A percentile compares a stretch with the other conserved stretches of the same genome.
These are phyloP conservation scores for Mesembryanthemum crystallinum DNA, from an alignment of 148 eudicot genomes.

Conservation along the genomic window DNA sequence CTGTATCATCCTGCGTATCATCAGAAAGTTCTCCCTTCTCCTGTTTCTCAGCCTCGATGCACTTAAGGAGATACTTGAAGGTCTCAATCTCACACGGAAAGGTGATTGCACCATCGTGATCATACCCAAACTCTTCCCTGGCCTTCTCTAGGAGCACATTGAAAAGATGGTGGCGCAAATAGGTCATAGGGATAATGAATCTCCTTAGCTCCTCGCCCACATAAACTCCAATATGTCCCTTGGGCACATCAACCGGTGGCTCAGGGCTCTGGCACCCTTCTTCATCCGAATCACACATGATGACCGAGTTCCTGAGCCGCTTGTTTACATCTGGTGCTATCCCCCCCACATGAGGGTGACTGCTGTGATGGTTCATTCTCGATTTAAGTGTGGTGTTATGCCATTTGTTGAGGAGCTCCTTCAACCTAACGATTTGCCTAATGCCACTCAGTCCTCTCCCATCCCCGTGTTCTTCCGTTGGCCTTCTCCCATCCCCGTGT, in stretches of 20 bases:
- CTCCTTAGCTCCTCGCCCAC: constrained; percentile 78
- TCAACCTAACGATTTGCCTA: constrained; percentile 63
- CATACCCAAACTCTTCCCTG: constrained; percentile 86
- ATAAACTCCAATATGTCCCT: constrained; percentile 78
- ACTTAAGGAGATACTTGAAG: constrained; percentile 70
- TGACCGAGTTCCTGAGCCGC: constrained; percentile 33
- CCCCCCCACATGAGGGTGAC: constrained; percentile 28
- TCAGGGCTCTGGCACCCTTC: constrained; percentile 64
- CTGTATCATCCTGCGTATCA: not conserved
- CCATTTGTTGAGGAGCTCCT: constrained; percentile 62
- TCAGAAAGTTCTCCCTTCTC: constrained; percentile 31
- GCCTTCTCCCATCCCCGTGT: constrained; percentile 34
- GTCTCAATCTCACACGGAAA: constrained; percentile 91
- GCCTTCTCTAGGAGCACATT: constrained; percentile 72
- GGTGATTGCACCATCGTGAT: constrained; percentile 67
- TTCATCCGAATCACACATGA: constrained; percentile 57
- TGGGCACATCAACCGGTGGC: constrained; percentile 66
- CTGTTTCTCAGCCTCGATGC: constrained; percentile 49
- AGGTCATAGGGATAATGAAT: constrained; percentile 74
- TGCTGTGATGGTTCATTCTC: constrained; percentile 14
- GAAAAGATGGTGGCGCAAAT: constrained; percentile 63
- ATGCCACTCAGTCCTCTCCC: constrained; percentile 39
- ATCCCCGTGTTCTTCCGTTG: constrained; percentile 49
- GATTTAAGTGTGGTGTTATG: constrained; percentile 44
- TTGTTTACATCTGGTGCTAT: constrained; percentile 43